Evolutionary conservation across 2,329 filamentous ascomycete species (phyloP).

Genomic region (Cylindrodendrum hubeiense): DNA sequence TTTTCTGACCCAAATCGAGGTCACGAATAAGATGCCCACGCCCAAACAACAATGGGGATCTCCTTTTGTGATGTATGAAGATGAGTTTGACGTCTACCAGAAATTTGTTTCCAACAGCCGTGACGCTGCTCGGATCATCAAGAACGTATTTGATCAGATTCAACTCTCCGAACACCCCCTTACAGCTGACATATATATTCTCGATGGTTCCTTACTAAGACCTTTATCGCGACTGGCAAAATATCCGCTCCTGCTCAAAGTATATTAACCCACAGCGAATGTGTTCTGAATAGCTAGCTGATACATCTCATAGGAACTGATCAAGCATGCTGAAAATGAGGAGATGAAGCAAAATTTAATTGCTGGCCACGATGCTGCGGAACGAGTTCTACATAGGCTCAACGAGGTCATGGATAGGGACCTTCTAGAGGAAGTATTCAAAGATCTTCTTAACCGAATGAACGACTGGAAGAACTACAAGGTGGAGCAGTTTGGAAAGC

Average conservation of each 20-base stretch:
- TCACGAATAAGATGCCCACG: slow-evolving; percentile 86
- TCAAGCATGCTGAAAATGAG: slow-evolving; percentile 85
- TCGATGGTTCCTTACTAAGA: slow-evolving; percentile 94
- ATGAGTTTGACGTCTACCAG: slow-evolving; percentile 92
- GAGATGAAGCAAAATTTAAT: slow-evolving; percentile 78
- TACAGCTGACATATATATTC: slow-evolving; percentile 85
- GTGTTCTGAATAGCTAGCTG: slow-evolving; percentile 31
- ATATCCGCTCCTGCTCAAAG: slow-evolving; percentile 90
- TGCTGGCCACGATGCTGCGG: slow-evolving; percentile 83
- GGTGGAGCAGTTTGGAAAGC: slow-evolving; percentile 89
- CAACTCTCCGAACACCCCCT: slow-evolving; percentile 80
- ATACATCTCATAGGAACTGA: slow-evolving; percentile 73
- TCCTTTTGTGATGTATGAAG: slow-evolving; percentile 86
- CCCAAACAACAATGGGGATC: slow-evolving; percentile 89
- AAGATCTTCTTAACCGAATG: slow-evolving; percentile 84
- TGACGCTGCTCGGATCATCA: slow-evolving; percentile 87
- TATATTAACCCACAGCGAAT: slow-evolving; percentile 51
- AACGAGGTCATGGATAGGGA: slow-evolving; percentile 94
- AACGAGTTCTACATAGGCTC: slow-evolving; percentile 83
- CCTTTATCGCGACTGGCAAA: slow-evolving; percentile 96
- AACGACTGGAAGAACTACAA: slow-evolving; percentile 98
- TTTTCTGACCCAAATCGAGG: slow-evolving; percentile 95
- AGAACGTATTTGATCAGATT: slow-evolving; percentile 89
- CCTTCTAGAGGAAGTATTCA: slow-evolving; percentile 83
- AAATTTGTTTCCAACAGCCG: slow-evolving; percentile 98